A percentile compares a stretch with the other conserved stretches of the same genome.
These are phyloP conservation scores for Dendrocalamus sinicus DNA, from an alignment of 176 grass and related monocot species.

Conservation along the genomic window DNA sequence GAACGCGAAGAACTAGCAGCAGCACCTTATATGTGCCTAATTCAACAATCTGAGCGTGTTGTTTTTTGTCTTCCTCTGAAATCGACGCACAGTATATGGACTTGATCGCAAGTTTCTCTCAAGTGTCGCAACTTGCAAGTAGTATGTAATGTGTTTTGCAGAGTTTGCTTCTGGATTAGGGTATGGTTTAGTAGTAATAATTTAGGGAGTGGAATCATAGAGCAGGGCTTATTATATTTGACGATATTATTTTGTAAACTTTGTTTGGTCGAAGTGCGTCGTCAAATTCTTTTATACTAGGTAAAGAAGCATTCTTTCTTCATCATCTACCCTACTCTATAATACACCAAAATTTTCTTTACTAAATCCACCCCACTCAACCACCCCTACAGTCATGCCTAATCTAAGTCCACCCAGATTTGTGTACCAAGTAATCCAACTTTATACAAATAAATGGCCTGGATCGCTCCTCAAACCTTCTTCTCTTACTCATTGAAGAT, in stretches of 20 bases:
- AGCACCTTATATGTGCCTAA: not conserved
- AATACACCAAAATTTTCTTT: too few relatives aligned
- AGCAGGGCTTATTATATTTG: not conserved
- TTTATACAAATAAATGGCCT: too few relatives aligned
- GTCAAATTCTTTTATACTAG: not conserved
- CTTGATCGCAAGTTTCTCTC: not conserved
- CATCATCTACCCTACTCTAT: too few relatives aligned
- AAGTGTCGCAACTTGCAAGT: not conserved
- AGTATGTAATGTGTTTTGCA: not conserved
- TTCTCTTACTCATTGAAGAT: too few relatives aligned
- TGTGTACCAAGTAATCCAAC: too few relatives aligned
- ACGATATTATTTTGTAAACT: not conserved
- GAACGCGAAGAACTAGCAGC: conserved; percentile 4
- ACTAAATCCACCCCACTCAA: too few relatives aligned
- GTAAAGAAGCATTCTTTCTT: conserved; percentile 20
- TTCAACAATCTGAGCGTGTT: not conserved
- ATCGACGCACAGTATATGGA: not conserved
- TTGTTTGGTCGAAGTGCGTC: too few relatives aligned
- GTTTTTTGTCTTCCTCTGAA: not conserved
- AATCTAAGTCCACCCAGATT: too few relatives aligned
- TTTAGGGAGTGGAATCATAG: not conserved
- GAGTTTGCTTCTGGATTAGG: not conserved
- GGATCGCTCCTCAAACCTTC: too few relatives aligned
- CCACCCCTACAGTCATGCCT: too few relatives aligned
- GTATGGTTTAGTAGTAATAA: not conserved